Percentiles rank a stretch among this genome's conserved stretches.
These are phyloP conservation scores for Wolfiporia cocos DNA, from an alignment of 1,284 basidiomycete genomes.

Conservation along the genomic window DNA sequence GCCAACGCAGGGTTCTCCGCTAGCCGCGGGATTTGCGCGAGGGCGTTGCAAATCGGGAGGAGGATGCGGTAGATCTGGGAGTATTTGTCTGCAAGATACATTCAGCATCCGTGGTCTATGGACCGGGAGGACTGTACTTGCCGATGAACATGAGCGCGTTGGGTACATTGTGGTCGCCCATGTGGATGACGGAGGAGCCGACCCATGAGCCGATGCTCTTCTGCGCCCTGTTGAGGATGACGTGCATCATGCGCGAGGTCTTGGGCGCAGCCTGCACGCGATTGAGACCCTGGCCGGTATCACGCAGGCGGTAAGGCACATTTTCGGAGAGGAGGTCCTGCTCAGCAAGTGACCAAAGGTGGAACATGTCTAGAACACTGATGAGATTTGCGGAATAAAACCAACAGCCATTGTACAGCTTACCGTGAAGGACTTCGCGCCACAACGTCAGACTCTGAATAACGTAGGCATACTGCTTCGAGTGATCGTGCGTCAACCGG, in stretches of 20 bases:
- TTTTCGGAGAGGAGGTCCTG: slow-evolving; percentile 72
- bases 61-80: slow-evolving; percentile 84
- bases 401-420: slow-evolving; percentile 6
- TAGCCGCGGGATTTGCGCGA: slow-evolving; percentile 63
- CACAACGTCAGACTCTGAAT: slow-evolving; percentile 78
- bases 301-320: slow-evolving; percentile 66
- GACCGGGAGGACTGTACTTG: slow-evolving; percentile 16
- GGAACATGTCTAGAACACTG: slow-evolving; percentile 67
- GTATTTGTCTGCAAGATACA: slow-evolving; percentile 57
- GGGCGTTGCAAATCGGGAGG: slow-evolving; percentile 73
- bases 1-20: slow-evolving; percentile 58
- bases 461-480: slow-evolving; percentile 77
- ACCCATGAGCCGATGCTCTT: slow-evolving; percentile 75
- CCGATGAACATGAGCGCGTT: slow-evolving; percentile 79
- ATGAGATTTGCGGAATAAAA: neutral
- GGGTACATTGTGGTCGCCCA: slow-evolving; percentile 82
- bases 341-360: slow-evolving; percentile 74
- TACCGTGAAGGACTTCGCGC: slow-evolving; percentile 78
- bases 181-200: slow-evolving; percentile 51
- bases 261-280: slow-evolving; percentile 79
- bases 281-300: slow-evolving; percentile 80
- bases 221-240: slow-evolving; percentile 74
- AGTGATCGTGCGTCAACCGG: slow-evolving; percentile 74
- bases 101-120: neutral
- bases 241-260: slow-evolving; percentile 80